A percentile compares a stretch with the other conserved stretches of the same genome.
Evolutionary conservation across 306 rosid genomes (phyloP).

Genomic region (Fagus sylvatica): DNA sequence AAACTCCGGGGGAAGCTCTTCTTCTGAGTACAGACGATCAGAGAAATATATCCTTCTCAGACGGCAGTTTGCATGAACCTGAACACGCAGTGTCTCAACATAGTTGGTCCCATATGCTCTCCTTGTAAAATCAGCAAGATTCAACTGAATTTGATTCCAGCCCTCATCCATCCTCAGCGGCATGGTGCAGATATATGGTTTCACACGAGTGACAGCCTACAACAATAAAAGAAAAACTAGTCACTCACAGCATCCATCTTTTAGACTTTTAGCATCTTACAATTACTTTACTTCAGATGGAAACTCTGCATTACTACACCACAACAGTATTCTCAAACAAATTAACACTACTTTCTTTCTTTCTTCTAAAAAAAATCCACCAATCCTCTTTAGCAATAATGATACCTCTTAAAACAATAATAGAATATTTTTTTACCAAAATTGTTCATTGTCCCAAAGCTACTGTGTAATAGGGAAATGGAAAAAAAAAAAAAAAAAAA

Average conservation of each 20-base stretch:
- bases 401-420: not conserved
- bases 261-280: not conserved
- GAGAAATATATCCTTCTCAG: conserved; percentile 93
- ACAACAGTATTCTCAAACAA: not conserved
- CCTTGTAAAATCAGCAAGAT: conserved; percentile 79
- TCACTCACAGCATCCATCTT: not conserved
- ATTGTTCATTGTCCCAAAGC: not conserved
- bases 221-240: conserved; percentile 17
- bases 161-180: conserved; percentile 89
- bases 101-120: conserved; percentile 98
- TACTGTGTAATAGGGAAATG: no score
- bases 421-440: not conserved
- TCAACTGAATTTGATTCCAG: conserved; percentile 93
- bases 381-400: not conserved
- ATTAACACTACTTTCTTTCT: not conserved
- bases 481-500: no score
- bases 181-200: conserved; percentile 94
- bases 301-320: not conserved
- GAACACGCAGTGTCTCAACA: conserved; percentile 92
- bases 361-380: not conserved
- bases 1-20: conserved; percentile 94
- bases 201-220: conserved; percentile 79
- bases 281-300: conserved; percentile 3
- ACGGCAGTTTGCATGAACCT: conserved; percentile 94
- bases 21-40: conserved; percentile 89